A percentile compares a stretch with the other conserved stretches of the same genome.
phyloP scores from a whole-genome alignment of 495 filamentous ascomycete species.

The Pyrenula massariospora region DNA sequence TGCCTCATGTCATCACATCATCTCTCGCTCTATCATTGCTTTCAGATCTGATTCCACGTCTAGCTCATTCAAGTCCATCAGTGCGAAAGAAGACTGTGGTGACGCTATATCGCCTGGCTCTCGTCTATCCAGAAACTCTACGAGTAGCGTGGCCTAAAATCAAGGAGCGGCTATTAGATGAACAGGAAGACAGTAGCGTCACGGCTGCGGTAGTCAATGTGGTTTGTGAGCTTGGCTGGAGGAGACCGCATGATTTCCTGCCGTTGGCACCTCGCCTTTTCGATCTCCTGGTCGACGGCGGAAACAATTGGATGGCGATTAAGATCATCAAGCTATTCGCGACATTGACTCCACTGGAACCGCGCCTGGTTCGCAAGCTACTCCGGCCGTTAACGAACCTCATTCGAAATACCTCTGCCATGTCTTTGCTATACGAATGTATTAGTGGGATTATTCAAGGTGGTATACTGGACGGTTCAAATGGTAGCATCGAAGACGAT shows the following conservation, averaged over 20 bases:
- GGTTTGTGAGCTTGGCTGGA: slow-evolving; percentile 89
- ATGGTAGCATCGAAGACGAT: slow-evolving; percentile 66
- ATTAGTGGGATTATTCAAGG: slow-evolving; percentile 98
- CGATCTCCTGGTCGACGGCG: slow-evolving; percentile 79
- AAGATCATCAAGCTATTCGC: slow-evolving; percentile 99
- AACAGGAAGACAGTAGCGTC: slow-evolving; percentile 80
- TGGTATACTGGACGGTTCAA: slow-evolving; percentile 72
- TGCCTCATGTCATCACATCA: slow-evolving; percentile 85
- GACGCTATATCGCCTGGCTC: slow-evolving; percentile 78
- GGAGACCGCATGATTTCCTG: slow-evolving; percentile 86
- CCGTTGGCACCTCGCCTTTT: slow-evolving; percentile 86
- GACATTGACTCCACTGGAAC: slow-evolving; percentile 85
- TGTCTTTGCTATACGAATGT: slow-evolving; percentile 95
- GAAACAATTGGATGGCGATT: slow-evolving; percentile 99
- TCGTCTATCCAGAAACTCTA: slow-evolving; percentile 91
- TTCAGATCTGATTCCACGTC: slow-evolving; percentile 71
- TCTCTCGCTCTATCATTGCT: slow-evolving; percentile 82
- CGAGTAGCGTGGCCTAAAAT: slow-evolving; percentile 93
- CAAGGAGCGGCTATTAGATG: slow-evolving; percentile 86
- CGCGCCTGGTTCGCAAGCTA: slow-evolving; percentile 82
- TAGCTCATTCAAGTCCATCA: slow-evolving; percentile 69
- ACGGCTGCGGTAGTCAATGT: slow-evolving; percentile 94
- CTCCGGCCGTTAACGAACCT: slow-evolving; percentile 86
- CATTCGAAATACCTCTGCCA: slow-evolving; percentile 86
- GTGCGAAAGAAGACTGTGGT: slow-evolving; percentile 93